Base-by-base conservation (phyloP, 2,329 filamentous ascomycete genomes). In the Rhytidhysteron rufulum region DNA sequence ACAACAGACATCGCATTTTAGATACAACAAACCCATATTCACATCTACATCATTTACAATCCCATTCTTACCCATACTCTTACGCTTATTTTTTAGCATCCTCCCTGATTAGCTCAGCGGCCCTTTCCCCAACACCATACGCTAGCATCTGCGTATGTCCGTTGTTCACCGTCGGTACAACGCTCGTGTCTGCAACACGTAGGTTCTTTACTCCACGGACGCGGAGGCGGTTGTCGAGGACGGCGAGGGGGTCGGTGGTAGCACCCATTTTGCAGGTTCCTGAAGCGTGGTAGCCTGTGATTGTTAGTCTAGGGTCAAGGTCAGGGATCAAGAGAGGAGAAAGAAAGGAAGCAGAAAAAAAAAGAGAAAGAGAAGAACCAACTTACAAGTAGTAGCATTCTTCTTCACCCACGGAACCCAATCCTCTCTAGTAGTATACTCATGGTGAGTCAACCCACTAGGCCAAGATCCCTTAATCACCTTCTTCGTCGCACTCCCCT, bases 381-480 rank as follows among this genome's bases (percentile, higher is more conserved):
- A 50, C 53, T 67, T 66, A 75, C 78, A 80, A 18, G 78, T 81
- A 2, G 77, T 80, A n/a, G 76, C 78, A 53, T 80, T 69, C 22
- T 81, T 62, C 51, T 70, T 75, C 5, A 83, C 74, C 49, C 74
- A 75, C 1, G 71, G 68, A 25, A 74, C 64, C 80, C 80, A 83
- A 30, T 83, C 69, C 50, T 80, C 75, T 11, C 78, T 66, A 1
- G 65, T 73, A 39, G 65, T 77, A 53, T 72, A 70, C 35, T 56
- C 59, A 56, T 82, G 76, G 46, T 83, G 79, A 1, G 53, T 68
- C 31, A 72, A 52, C 21, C 71, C 65, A 11, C 62, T 49, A 0
- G 80, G 80, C 79, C 80, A 83, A 9, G 75, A 72, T 1, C 79
- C 79, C 50, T 79, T 79, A 10, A 82, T 69, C 5, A 83, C 65